Conservation (phyloP, 768 basidiomycete genomes). For the Hygrophorus russula region DNA sequence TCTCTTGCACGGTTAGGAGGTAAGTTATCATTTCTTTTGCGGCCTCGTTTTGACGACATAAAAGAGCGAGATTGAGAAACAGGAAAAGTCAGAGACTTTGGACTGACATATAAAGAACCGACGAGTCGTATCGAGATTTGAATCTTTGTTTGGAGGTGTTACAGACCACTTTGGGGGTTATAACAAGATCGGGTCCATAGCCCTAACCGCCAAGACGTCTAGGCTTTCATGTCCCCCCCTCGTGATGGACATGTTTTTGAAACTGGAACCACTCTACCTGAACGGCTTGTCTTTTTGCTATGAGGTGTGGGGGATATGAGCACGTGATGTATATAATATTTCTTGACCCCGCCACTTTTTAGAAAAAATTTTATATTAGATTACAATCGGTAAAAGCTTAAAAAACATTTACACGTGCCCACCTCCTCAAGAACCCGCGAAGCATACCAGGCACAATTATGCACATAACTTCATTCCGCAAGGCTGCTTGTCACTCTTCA, state of each 20-base stretch:
- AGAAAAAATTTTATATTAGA: no score
- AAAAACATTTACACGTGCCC: no score
- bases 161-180: not conserved
- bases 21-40: conserved; percentile 73
- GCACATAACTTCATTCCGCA: conserved; percentile 33
- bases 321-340: no score
- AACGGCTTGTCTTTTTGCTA: no score
- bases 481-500: conserved; percentile 65
- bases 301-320: no score
- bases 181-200: conserved; percentile 5
- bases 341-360: no score
- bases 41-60: conserved; percentile 83
- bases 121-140: not conserved
- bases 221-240: no score
- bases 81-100: conserved; percentile 17
- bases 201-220: no score
- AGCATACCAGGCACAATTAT: conserved; percentile 8
- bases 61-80: conserved; percentile 14
- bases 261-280: no score
- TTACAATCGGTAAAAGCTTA: no score
- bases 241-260: no score
- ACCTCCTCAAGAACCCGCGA: no score
- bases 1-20: conserved; percentile 79
- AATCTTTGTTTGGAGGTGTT: conserved; percentile 6
- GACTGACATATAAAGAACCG: conserved; percentile 28